Evolutionary conservation across 1,284 basidiomycete species (phyloP).

Genomic region (Amylostereum areolatum): DNA sequence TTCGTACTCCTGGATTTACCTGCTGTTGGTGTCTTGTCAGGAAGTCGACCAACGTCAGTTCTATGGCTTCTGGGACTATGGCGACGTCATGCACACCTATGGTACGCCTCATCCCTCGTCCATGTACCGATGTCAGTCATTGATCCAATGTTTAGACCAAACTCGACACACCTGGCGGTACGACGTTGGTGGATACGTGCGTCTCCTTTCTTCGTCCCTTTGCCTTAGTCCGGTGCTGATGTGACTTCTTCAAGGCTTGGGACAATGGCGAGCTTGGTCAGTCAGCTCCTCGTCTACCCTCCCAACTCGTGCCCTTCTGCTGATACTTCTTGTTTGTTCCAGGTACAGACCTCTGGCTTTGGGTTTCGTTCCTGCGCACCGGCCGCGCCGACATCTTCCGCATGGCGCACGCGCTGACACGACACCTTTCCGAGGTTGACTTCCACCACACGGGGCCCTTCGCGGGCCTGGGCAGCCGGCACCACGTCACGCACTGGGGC

Average conservation of each 20-base stretch:
- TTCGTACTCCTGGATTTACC: background rate
- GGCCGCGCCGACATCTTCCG: constrained; percentile 35
- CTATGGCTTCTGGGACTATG: constrained; percentile 39
- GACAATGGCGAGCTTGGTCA: constrained; percentile 9
- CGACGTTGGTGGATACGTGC: constrained; percentile 36
- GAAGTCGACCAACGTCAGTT: constrained; percentile 34
- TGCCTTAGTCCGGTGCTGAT: constrained; percentile 8
- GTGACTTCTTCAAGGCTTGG: constrained; percentile 6
- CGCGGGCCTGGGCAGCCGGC: constrained; percentile 34
- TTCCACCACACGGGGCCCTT: constrained; percentile 35
- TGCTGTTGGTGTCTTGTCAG: constrained; percentile 9
- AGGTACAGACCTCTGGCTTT: constrained; percentile 38
- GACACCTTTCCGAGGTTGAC: constrained; percentile 36
- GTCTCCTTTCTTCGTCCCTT: constrained; percentile 27
- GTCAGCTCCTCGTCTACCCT: background rate
- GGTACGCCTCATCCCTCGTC: constrained; percentile 4
- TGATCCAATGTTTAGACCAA: constrained; percentile 18
- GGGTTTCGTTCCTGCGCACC: constrained; percentile 38
- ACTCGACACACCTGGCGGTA: constrained; percentile 39
- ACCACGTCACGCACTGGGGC: constrained; percentile 39
- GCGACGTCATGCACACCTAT: constrained; percentile 39
- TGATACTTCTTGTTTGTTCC: no score
- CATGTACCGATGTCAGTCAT: background rate
- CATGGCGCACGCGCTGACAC: constrained; percentile 33
- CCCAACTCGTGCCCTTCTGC: no score